Conservation (phyloP, 2,329 filamentous ascomycete genomes). For the Fonsecaea pedrosoi region DNA sequence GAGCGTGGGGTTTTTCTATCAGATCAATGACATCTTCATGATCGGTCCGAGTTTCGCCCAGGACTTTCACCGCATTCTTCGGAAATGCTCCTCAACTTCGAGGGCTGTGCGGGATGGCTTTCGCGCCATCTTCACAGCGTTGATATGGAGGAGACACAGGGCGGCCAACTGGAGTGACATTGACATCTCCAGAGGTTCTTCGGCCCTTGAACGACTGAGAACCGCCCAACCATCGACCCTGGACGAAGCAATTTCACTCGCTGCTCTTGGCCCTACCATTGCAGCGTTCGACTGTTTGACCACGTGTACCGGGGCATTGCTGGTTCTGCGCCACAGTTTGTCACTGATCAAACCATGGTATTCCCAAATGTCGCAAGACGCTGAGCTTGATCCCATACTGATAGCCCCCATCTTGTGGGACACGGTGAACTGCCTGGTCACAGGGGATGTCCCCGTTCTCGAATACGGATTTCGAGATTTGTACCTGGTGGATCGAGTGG, state of each 20-base stretch:
- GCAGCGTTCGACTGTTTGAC: conserved; percentile 44
- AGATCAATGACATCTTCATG: conserved; percentile 23
- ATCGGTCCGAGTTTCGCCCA: conserved; percentile 24
- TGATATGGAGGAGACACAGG: neutral
- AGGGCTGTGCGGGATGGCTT: conserved; percentile 5
- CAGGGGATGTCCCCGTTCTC: conserved; percentile 45
- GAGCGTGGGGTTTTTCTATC: conserved; percentile 18
- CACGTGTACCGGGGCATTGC: conserved; percentile 37
- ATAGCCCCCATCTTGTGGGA: conserved; percentile 45
- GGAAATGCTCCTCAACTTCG: neutral
- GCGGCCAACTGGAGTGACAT: neutral
- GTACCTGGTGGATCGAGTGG: conserved; percentile 43
- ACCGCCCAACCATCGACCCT: neutral
- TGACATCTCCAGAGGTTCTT: conserved; percentile 6
- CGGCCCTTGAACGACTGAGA: conserved; percentile 16
- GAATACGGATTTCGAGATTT: conserved; percentile 36
- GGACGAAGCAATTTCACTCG: conserved; percentile 38
- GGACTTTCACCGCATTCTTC: conserved; percentile 8
- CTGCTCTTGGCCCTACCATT: conserved; percentile 42
- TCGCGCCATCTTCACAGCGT: conserved; percentile 13
- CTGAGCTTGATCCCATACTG: conserved; percentile 43
- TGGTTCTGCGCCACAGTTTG: conserved; percentile 43
- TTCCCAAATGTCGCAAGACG: conserved; percentile 37
- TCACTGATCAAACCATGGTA: conserved; percentile 44
- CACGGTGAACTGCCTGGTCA: conserved; percentile 43